These are phyloP conservation scores for Globisporangium perplexum DNA, from an alignment of 352 stramenopile genomes.

Conservation along the genomic window DNA sequence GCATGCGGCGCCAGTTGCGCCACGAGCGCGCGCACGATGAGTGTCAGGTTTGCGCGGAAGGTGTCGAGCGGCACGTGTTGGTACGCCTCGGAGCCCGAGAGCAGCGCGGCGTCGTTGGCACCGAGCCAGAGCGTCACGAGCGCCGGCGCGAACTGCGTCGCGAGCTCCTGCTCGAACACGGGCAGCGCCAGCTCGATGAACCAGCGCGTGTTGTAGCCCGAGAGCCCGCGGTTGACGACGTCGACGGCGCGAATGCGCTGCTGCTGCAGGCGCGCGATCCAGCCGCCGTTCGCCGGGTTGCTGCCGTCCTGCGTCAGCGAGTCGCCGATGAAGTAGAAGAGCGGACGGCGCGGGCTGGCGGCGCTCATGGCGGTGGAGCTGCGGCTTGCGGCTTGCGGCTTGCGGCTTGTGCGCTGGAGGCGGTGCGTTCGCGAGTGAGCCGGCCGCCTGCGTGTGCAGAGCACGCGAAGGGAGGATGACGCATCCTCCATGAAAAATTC, in stretches of 20 bases:
- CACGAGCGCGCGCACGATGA: slow-evolving; percentile 21
- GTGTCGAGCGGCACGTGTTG: slow-evolving; percentile 46
- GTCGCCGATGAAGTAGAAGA: slow-evolving; percentile 48
- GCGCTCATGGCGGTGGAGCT: background rate
- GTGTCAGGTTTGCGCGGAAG: slow-evolving; percentile 35
- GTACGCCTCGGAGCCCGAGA: slow-evolving; percentile 8
- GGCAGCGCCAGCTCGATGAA: slow-evolving; percentile 38
- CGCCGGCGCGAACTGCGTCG: slow-evolving; percentile 20
- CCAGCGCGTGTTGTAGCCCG: slow-evolving; percentile 52
- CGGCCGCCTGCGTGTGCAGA: too few species aligned
- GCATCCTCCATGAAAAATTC: background rate
- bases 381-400: too few species aligned
- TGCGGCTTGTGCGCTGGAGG: slow-evolving; percentile 4
- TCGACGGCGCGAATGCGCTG: slow-evolving; percentile 48
- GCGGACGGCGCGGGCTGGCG: slow-evolving; percentile 11
- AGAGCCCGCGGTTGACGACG: slow-evolving; percentile 49
- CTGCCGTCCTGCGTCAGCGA: slow-evolving; percentile 56
- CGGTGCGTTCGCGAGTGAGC: background rate
- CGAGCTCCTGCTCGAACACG: slow-evolving; percentile 30
- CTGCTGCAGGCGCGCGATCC: slow-evolving; percentile 38
- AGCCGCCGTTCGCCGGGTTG: slow-evolving; percentile 34
- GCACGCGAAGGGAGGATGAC: background rate
- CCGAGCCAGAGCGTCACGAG: slow-evolving; percentile 67
- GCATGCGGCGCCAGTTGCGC: slow-evolving; percentile 15
- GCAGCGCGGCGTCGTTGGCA: slow-evolving; percentile 57